phyloP scores from a whole-genome alignment of 2,329 filamentous ascomycete genomes.

The Alternaria triticimaculans region DNA sequence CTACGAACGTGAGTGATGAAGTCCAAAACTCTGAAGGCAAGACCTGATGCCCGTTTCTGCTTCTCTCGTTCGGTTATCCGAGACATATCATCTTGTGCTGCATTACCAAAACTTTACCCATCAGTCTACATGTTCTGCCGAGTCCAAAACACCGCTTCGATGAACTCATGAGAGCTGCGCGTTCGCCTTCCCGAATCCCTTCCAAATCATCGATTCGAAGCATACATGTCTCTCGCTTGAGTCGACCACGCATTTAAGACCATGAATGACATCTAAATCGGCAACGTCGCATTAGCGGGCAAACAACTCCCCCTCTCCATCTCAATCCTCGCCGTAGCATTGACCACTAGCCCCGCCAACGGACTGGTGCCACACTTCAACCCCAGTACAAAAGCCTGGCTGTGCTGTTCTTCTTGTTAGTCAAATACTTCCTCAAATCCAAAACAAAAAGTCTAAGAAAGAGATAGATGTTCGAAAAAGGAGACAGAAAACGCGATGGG shows the following conservation, averaged over 20 bases:
- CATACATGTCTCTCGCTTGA: not conserved
- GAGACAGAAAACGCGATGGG: no score
- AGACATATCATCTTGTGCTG: not conserved
- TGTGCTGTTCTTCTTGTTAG: not conserved
- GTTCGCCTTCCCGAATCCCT: not conserved
- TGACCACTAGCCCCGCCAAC: conserved; percentile 23
- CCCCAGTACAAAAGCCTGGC: conserved; percentile 28
- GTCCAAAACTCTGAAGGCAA: no score
- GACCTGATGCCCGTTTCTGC: not conserved
- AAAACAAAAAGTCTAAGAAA: not conserved
- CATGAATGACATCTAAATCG: not conserved
- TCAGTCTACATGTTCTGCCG: not conserved
- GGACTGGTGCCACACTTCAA: conserved; percentile 31
- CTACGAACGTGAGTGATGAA: no score
- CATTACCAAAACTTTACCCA: not conserved
- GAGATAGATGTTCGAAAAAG: not conserved
- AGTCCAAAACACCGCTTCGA: not conserved
- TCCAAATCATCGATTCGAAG: not conserved
- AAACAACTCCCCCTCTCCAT: conserved; percentile 21
- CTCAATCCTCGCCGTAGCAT: conserved; percentile 30
- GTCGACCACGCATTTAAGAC: no score
- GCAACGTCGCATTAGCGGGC: conserved; percentile 24
- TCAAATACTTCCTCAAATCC: not conserved
- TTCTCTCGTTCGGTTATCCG: no score
- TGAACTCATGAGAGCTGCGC: not conserved